Conservation (phyloP, 495 filamentous ascomycete species). For the Aspergillus bertholletiae region DNA sequence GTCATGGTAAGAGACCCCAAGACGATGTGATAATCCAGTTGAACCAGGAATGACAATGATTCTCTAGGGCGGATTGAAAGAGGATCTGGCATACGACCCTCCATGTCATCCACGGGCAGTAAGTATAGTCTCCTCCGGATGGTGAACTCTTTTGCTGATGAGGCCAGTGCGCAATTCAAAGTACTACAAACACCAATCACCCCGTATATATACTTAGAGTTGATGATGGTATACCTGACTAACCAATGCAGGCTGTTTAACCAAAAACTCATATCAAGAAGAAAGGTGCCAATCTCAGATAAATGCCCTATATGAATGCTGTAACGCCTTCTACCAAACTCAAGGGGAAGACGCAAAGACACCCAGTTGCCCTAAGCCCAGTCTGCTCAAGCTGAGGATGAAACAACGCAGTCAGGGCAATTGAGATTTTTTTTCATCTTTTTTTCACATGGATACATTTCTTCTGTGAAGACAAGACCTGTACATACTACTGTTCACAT, state of each 20-base stretch:
- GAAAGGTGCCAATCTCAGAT: slow-evolving; percentile 76
- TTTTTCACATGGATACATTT: not conserved
- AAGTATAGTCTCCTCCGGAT: slow-evolving; percentile 33
- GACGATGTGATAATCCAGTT: too few relatives aligned
- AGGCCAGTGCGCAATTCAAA: slow-evolving; percentile 81
- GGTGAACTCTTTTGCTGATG: slow-evolving; percentile 12
- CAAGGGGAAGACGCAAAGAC: slow-evolving; percentile 74
- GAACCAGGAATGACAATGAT: not conserved
- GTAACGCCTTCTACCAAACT: slow-evolving; percentile 79
- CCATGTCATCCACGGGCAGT: slow-evolving; percentile 89
- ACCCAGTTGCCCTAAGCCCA: slow-evolving; percentile 82
- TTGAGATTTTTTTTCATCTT: not conserved
- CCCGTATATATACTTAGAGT: not conserved
- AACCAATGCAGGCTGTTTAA: slow-evolving; percentile 65
- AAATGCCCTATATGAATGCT: slow-evolving; percentile 94
- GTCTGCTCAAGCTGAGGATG: slow-evolving; percentile 78
- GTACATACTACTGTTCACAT: slow-evolving; percentile 8
- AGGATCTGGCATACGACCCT: slow-evolving; percentile 70
- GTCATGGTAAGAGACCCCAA: slow-evolving; percentile 43
- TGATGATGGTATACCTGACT: slow-evolving; percentile 3
- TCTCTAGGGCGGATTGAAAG: slow-evolving; percentile 54
- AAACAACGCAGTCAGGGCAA: slow-evolving; percentile 63
- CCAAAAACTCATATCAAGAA: slow-evolving; percentile 83
- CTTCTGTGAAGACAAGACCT: not conserved
- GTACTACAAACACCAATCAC: slow-evolving; percentile 34